phyloP scores from a whole-genome alignment of 192 early-diverging fungal genomes.

The Radiomyces spectabilis region DNA sequence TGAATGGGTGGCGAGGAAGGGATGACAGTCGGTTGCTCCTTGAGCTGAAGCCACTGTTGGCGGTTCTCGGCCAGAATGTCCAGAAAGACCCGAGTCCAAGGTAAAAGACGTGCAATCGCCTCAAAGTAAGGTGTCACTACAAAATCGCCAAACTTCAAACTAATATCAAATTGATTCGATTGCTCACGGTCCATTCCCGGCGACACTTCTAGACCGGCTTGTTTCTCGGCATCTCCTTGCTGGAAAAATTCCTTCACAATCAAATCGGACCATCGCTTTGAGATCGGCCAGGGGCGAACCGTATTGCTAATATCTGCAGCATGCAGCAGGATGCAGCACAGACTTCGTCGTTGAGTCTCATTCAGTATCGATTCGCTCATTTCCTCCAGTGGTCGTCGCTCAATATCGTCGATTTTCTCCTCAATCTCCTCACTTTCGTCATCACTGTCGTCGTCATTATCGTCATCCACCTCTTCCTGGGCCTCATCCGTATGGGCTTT shows the following conservation, averaged over 20 bases:
- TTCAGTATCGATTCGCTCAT: too few relatives aligned
- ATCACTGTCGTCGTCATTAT: not conserved
- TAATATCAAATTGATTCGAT: constrained; percentile 65
- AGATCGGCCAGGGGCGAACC: constrained; percentile 72
- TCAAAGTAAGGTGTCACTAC: constrained; percentile 82
- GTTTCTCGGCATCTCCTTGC: constrained; percentile 83
- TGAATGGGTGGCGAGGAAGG: constrained; percentile 1
- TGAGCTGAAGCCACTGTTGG: constrained; percentile 42
- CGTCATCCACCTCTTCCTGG: not conserved
- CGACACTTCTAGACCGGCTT: constrained; percentile 63
- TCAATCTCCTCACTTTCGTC: not conserved
- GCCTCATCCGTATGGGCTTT: too few relatives aligned
- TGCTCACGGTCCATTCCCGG: constrained; percentile 84
- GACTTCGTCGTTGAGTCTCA: constrained; percentile 51
- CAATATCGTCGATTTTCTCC: too few relatives aligned
- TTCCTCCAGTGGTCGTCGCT: too few relatives aligned
- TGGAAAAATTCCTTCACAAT: constrained; percentile 81
- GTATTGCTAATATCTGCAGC: constrained; percentile 88
- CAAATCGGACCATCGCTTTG: constrained; percentile 86
- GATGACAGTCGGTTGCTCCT: constrained; percentile 5
- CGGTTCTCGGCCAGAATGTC: constrained; percentile 45
- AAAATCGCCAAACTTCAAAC: constrained; percentile 74
- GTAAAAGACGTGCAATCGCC: constrained; percentile 64
- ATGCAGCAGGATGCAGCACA: constrained; percentile 67
- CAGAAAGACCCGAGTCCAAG: constrained; percentile 49